Base-by-base conservation (phyloP, 495 filamentous ascomycete species). In the Penicillium paradoxum region DNA sequence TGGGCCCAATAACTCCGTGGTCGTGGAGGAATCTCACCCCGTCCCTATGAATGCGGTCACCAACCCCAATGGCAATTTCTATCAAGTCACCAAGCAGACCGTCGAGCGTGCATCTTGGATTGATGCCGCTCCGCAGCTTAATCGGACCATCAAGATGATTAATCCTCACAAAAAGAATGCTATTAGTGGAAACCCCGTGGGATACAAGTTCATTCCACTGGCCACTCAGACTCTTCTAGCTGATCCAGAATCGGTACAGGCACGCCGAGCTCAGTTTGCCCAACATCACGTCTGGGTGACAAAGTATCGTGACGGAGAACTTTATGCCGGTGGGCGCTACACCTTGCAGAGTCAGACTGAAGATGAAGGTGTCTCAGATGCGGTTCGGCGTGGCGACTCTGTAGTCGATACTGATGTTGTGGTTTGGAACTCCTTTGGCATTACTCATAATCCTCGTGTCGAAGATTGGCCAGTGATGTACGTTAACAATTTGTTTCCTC, bases 271-370 rank as follows among this genome's bases (percentile, higher is more conserved):
- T 10, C 90, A 95, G 66, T 97, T 93, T 59, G 87, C 88, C 0
- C 88, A 92, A 62, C 87, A 87, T 55, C 86, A 89, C 56, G 75
- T 97, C 39, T 97, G 91, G 75, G 84, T 95, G 3, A 92, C 89
- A 0, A 80, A 81, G 29, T 84, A 95, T 69, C 75, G 71, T 6
- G 91, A 95, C 36, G 82, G 76, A 6, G 92, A 97, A 69, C 72
- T 95, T 4, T 96, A 84, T 61, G 85, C 92, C 0, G 91, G 86
- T 17, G 91, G 91, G 1, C 79, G 83, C 54, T 96, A 92, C 66
- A 96, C 92, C 1, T 88, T 95, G 56, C 91, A 96, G 71, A 88
- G 84, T 22, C 68, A 72, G 48, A 40, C 55, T 14, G 73, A 76
- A 40, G 71, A 85, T 10, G 85, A 83, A 13, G 88, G 87, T 4